Percentiles rank a stretch among this genome's conserved stretches.
Conservation (phyloP, 1,284 basidiomycete genomes). For the Ganoderma sp. region DNA sequence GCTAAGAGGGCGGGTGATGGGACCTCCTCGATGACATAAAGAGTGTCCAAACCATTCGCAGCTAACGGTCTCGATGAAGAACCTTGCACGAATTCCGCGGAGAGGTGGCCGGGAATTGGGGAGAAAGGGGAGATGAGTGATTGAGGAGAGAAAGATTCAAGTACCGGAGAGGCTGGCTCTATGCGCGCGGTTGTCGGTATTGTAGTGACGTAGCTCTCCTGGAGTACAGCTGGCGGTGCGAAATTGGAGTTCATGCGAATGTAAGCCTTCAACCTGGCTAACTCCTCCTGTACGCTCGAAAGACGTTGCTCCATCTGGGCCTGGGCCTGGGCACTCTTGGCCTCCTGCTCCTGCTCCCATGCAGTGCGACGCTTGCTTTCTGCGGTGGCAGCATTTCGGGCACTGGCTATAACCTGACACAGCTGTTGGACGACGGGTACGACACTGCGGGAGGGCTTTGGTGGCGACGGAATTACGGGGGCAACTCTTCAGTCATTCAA, state of each 20-base stretch:
- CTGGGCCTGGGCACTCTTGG: slow-evolving; percentile 56
- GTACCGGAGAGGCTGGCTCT: slow-evolving; percentile 18
- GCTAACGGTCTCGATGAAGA: slow-evolving; percentile 44
- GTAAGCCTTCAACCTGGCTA: slow-evolving; percentile 55
- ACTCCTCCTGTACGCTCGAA: slow-evolving; percentile 62
- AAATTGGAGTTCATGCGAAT: slow-evolving; percentile 39
- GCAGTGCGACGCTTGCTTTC: slow-evolving; percentile 61
- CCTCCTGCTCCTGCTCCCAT: slow-evolving; percentile 76
- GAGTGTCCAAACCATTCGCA: not conserved
- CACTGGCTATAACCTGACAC: slow-evolving; percentile 56
- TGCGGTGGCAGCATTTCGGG: slow-evolving; percentile 60
- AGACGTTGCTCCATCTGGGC: slow-evolving; percentile 65
- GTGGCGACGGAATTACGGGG: slow-evolving; percentile 11
- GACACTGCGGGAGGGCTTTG: slow-evolving; percentile 30
- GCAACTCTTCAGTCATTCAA: not conserved
- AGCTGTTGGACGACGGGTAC: slow-evolving; percentile 60
- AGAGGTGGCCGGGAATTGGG: slow-evolving; percentile 10
- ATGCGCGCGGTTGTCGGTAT: slow-evolving; percentile 25
- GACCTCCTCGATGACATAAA: slow-evolving; percentile 3
- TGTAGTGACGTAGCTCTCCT: slow-evolving; percentile 3
- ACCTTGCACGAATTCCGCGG: slow-evolving; percentile 46
- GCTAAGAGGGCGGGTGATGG: not conserved
- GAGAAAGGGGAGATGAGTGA: slow-evolving; percentile 22
- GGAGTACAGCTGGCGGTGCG: slow-evolving; percentile 7
- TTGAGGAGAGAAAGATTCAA: slow-evolving; percentile 6